phyloP scores from a whole-genome alignment of 495 filamentous ascomycete genomes.

The Tuber magnatum region DNA sequence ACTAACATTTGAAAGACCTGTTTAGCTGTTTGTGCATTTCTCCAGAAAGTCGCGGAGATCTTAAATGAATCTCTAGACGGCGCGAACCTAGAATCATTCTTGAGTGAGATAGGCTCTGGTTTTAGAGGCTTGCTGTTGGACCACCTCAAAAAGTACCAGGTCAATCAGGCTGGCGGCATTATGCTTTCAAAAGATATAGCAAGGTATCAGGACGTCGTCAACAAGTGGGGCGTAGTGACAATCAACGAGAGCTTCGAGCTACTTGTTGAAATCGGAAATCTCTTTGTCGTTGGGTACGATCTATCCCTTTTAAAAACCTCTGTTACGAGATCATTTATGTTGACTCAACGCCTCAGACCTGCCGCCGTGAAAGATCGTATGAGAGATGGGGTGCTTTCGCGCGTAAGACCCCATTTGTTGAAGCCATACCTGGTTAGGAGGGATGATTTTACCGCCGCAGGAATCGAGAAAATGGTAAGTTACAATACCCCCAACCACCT shows the following conservation, averaged over 20 bases:
- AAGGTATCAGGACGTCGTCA: constrained; percentile 74
- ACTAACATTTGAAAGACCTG: constrained; percentile 53
- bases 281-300: constrained; percentile 74
- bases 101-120: constrained; percentile 75
- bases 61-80: constrained; percentile 64
- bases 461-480: constrained; percentile 39
- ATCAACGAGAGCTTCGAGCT: constrained; percentile 69
- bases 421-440: constrained; percentile 39
- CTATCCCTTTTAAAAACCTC: background rate
- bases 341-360: constrained; percentile 11
- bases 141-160: constrained; percentile 87
- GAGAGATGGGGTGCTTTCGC: constrained; percentile 38
- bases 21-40: constrained; percentile 65
- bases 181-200: constrained; percentile 95
- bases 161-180: constrained; percentile 83
- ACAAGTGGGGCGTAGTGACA: constrained; percentile 67
- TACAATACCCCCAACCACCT: background rate
- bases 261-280: constrained; percentile 83
- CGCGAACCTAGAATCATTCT: constrained; percentile 66
- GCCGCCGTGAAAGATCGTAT: constrained; percentile 37
- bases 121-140: constrained; percentile 71
- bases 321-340: background rate
- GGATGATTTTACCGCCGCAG: constrained; percentile 37
- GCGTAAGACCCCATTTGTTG: constrained; percentile 33
- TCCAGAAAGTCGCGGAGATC: constrained; percentile 56